Evolutionary conservation across 2,329 filamentous ascomycete genomes (phyloP), one percentile per base, ranked within the genome.

Genomic region (Stachybotrys chlorohalonatus): DNA sequence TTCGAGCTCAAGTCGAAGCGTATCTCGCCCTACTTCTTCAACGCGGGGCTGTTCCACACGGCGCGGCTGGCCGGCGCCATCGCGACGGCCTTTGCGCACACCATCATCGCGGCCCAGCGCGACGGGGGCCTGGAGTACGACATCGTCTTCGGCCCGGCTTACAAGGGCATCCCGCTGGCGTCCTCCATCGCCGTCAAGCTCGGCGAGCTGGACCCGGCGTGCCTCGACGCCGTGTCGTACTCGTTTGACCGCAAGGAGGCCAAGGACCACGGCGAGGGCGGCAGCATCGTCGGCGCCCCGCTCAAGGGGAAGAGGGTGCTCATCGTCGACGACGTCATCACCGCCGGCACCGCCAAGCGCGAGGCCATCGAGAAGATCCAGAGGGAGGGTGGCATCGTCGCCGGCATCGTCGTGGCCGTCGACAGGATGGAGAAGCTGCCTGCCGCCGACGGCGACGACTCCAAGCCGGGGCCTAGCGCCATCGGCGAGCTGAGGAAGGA

Each of bases 261-360:
- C 65, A 97, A 97, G 78, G 89, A 90, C 66, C 93, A 97, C 70
- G 93, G 94, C 49, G 94, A 99, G 73, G 93, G 93, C 39, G 93
- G 94, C 49, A 88, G 83, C 68, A 95, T 97, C 64, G 92, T 97
- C 13, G 94, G 94, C 11, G 89, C 90, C 32, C 81, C 86, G 7
- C 76, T 97, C 53, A 87, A 88, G 73, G 92, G 89, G 53, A 92
- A 94, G 80, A 83, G 81, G 57, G 84, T 96, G 15, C 79, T 99
- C 39, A 89, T 99, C 62, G 86, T 99, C 47, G 94, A 99, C 76
- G 94, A 97, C 73, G 93, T 99, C 55, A 93, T 97, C 65, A 96
- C 92, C 1, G 93, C 91, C 1, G 94, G 94, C 31, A 97, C 92
- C 1, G 94, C 94, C 47, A 92, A 96, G 75, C 81, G 91, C 56